phyloP scores from a whole-genome alignment of 2,329 filamentous ascomycete genomes.

The Sphaerulina populicola region DNA sequence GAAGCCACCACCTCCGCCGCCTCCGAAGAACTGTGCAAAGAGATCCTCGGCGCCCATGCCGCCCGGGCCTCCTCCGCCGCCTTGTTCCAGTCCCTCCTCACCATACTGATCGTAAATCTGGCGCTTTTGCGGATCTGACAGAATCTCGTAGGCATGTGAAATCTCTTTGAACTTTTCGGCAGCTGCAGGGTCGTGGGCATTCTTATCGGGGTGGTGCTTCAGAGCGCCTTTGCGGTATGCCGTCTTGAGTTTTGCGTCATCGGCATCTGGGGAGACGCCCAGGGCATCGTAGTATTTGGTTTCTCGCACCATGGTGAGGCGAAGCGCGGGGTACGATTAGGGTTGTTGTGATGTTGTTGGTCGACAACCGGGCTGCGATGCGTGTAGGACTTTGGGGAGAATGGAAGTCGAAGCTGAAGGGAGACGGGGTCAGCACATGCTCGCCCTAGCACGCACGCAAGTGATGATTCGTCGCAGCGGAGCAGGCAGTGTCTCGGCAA shows the following conservation, averaged over 20 bases:
- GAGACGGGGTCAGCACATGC: not conserved
- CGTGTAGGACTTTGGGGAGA: not conserved
- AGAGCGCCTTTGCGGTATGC: conserved; percentile 77
- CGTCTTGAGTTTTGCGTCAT: conserved; percentile 82
- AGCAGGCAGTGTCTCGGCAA: not conserved
- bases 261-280: conserved; percentile 68
- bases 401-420: not conserved
- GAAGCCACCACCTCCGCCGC: conserved; percentile 55
- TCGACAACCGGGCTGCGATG: conserved; percentile 12
- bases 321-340: conserved; percentile 23
- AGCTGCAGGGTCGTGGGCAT: conserved; percentile 82
- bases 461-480: not conserved
- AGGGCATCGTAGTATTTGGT: conserved; percentile 71
- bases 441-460: not conserved
- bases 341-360: conserved; percentile 1
- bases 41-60: conserved; percentile 95
- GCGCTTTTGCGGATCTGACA: conserved; percentile 88
- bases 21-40: conserved; percentile 94
- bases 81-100: conserved; percentile 83
- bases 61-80: conserved; percentile 58
- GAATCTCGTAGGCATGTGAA: conserved; percentile 88
- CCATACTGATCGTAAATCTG: conserved; percentile 93
- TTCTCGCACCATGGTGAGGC: conserved; percentile 69
- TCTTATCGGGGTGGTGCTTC: conserved; percentile 92
- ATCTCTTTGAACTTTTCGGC: conserved; percentile 98